Evolutionary conservation across 2,329 filamentous ascomycete genomes (phyloP), one percentile per base, ranked within the genome.

Genomic region (Reticulascus tulasneorum): DNA sequence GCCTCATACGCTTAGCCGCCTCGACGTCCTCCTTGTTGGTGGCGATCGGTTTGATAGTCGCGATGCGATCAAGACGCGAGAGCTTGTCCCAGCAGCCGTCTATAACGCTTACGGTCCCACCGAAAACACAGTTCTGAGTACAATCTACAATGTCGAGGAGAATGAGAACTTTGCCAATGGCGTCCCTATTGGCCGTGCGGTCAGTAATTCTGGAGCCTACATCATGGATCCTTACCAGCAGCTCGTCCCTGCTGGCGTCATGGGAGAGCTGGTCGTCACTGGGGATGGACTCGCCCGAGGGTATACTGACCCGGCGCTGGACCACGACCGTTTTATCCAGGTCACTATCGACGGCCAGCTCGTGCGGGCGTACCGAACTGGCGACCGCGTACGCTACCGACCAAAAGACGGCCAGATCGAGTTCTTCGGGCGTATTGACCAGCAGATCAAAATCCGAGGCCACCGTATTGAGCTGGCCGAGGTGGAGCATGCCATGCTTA

Each of bases 11-110:
- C 49, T 65, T 10, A 45, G 16, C 7, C 41, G 49, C 20, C 59
- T 62, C 23, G 60, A 58, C 16, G 55, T 58, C 30, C 51, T 64
- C 3, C 59, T 59, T 25, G 47, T 59, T 13, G 55, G 56, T 7
- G 60, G 58, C 2, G 60, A 64, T 4, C 11, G 29, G 5, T 32
- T 45, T 11, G 28, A 36, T 12, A 21, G 26, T 3, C 33, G 25
- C 4, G 40, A 40, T 9, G 43, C 40, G 3, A 16, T 9, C 12
- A 22, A 16, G 5, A 34, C 37, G 6, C 10, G 29, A 7, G 15
- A 20, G 7, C 23, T 33, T 4, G 31, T 33, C 22, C 9, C 9
- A 17, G 22, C 23, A 3, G 16, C 12, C 2, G 6, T 28, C 13
- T 16, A 2, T 16, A 35, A 42, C 23, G 42, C 5, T 2, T 48